Base-by-base conservation (phyloP, 345 rosid species). In the Acer saccharum region DNA sequence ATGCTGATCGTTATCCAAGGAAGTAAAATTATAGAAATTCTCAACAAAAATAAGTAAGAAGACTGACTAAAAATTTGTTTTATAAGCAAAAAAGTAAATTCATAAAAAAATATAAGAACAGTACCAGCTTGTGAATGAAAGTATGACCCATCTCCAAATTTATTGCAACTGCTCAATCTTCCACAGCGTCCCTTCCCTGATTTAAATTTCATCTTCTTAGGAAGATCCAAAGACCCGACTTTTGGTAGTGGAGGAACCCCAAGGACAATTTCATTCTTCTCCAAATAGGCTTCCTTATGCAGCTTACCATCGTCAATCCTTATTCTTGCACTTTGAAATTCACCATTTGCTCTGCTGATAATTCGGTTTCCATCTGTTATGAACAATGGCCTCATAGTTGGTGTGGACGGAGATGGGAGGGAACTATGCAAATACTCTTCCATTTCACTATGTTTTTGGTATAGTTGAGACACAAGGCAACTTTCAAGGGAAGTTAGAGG, bases 381-480 rank as follows among this genome's bases (percentile, higher is more conserved):
- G 81, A 87, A 79, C 79, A 91, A 84, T 12, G 94, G 89, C 84
- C 92, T 86, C 69, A 73, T 55, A 18, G 78, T 63, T 68, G 82
- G 83, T 44, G 78, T 73, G 68, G 88, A 76, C 14, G 88, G 84
- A 18, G 93, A 85, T 65, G 87, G 88, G 76, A 77, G 76, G 52
- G 82, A 83, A 65, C 86, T 80, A 73, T 69, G 84, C 74, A 86
- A 67, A 69, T 83, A 79, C 57, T 88, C 94, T 78, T 85, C 92
- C 86, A 82, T 84, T 67, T 80, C 77, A 25, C 79, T 54, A 17
- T 81, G 86, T 73, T 86, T 87, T 60, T 83, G 78, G 68, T 85
- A 88, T 73, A 94, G 75, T 82, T 91, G 97, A 79, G 98, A 87
- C 87, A 90, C 69, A 20, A 89, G 81, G 57, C 94, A 87, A 65